Percentiles rank a stretch among this genome's conserved stretches.
phyloP scores from a whole-genome alignment of 305 asterid genomes.

The Fraxinus sp. region DNA sequence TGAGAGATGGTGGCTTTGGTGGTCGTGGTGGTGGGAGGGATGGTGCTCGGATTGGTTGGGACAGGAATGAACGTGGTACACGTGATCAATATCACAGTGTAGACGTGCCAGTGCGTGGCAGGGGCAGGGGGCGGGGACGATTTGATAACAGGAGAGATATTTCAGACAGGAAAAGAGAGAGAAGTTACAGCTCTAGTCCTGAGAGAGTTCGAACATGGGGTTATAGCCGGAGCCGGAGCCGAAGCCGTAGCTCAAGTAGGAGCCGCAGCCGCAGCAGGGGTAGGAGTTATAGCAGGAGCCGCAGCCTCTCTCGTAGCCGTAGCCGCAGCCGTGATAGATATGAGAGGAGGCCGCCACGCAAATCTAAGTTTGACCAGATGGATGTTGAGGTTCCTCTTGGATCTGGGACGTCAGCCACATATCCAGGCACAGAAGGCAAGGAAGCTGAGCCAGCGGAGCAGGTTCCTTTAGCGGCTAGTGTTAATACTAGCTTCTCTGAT shows the following conservation, averaged over 20 bases:
- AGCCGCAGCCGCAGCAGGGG: constrained; percentile 31
- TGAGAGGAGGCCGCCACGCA: constrained; percentile 61
- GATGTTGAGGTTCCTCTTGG: constrained; percentile 35
- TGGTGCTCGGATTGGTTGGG: constrained; percentile 63
- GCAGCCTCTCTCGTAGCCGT: constrained; percentile 31
- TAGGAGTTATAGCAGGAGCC: constrained; percentile 17
- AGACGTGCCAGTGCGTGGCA: constrained; percentile 69
- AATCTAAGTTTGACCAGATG: constrained; percentile 72
- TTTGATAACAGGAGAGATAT: constrained; percentile 66
- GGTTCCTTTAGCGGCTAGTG: constrained; percentile 21
- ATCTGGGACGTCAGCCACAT: constrained; percentile 28
- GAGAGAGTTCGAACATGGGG: constrained; percentile 83
- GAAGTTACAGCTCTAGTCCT: constrained; percentile 55
- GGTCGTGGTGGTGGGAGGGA: constrained; percentile 14
- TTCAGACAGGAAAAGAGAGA: constrained; percentile 60
- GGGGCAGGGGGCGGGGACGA: constrained; percentile 73
- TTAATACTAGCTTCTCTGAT: constrained; percentile 20
- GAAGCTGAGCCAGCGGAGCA: constrained; percentile 30
- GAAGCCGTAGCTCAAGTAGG: constrained; percentile 15
- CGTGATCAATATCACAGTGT: constrained; percentile 47
- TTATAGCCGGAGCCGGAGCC: constrained; percentile 34
- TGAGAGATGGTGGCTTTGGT: constrained; percentile 47
- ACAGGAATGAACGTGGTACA: constrained; percentile 62
- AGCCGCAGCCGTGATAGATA: constrained; percentile 48
- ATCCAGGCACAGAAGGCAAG: constrained; percentile 34